Evolutionary conservation across 169 alveolate species (phyloP), one percentile per base, ranked within the genome.

Genomic region (Plasmodium berghei): DNA sequence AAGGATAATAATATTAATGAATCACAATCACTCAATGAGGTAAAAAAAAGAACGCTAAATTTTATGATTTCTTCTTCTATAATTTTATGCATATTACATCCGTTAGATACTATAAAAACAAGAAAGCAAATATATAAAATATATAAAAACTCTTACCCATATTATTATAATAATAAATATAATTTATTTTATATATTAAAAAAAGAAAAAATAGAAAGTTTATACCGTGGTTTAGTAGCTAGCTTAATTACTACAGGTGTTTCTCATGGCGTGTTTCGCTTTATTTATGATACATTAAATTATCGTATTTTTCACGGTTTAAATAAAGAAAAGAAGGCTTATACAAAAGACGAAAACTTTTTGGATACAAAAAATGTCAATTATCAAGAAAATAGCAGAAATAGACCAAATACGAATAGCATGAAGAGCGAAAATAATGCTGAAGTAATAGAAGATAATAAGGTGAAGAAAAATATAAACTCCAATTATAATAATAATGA

Each of bases 221-320:
- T 83, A 54, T 83, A 83, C 52, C 90, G 90, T 55, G 90, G 90
- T 16, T 55, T 83, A 58, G 14, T 83, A 49, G 90, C 90, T 54
- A 83, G 85, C 28, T 67, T 83, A 71, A 46, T 83, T 28, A 83
- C 90, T 26, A 67, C 90, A 5, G 90, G 85, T 14, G 63, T 26
- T 26, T 83, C 90, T 59, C 90, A 83, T 55, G 90, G 90, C 1
- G 24, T 58, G 22, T 83, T 83, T 71, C 71, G 80, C 24, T 83
- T 67, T 26, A 83, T 67, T 14, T 83, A 83, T 67, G 90, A 83
- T 42, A 83, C 83, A 6, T 49, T 83, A 28, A 83, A 83, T 67
- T 55, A 56, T 26, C 42, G 56, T 56, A 9, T 56, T 9, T 34
- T 83, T 67, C 54, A 71, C n/a, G 61, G 48, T 9, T 66, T 54